Evolutionary conservation across 192 early-diverging fungal species (phyloP), one percentile per base, ranked within the genome.

Genomic region (Linderina pennispora): DNA sequence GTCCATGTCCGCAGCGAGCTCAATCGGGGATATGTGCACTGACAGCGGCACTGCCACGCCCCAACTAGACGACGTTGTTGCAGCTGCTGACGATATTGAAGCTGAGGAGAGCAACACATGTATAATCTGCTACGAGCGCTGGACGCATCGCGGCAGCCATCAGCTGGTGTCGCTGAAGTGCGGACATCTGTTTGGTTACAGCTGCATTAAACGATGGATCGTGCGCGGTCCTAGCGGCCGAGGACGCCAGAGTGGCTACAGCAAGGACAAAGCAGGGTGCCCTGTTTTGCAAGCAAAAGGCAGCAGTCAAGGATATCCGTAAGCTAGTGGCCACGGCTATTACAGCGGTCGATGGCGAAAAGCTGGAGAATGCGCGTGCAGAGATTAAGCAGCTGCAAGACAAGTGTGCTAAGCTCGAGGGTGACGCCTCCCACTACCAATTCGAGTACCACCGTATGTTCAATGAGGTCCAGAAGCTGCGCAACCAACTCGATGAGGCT

Each of bases 141-240:
- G 67, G 67, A 38, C 55, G 7, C 28, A 45, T n/a, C 58, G 57
- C 40, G 67, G 67, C 0, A 18, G 36, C 1, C 56, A 63, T 35
- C 42, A 55, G 2, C 18, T 64, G 28, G 56, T 64, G 0, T 50
- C 61, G 11, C 36, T 72, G 17, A 58, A 59, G 17, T 72, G 68
- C 43, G 68, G 68, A 1, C 68, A 72, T 19, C 34, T 72, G 18
- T 72, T 60, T 18, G 62, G 68, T 4, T 53, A 59, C 8, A 40
- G 49, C 10, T 72, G 68, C 14, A 52, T 63, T 3, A 31, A 40
- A 16, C 48, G 48, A 16, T 72, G 68, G 68, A 46, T 72, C n/a
- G 40, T 11, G 34, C 38, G 25, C 24, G 20, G 8, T 2, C 31
- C 22, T 1, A 31, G 20, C 19, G 26, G 26, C 13, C 34, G 39